A percentile compares a stretch with the other conserved stretches of the same genome.
phyloP scores from a whole-genome alignment of 441 rosid species.

The Croton laevigatus region DNA sequence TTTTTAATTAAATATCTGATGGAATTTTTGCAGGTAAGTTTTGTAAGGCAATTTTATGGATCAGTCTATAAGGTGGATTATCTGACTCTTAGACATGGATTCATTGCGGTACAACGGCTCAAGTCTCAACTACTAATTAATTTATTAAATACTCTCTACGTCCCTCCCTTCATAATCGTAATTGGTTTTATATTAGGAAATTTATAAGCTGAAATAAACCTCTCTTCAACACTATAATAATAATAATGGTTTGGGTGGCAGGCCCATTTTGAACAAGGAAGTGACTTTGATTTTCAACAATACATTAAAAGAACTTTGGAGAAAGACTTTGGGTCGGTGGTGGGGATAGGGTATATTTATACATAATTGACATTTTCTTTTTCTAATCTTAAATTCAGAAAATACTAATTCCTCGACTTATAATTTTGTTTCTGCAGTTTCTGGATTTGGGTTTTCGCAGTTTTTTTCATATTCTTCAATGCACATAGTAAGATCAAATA shows the following conservation, averaged over 20 bases:
- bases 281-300: slow-evolving; percentile 59
- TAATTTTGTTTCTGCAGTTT: background rate
- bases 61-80: slow-evolving; percentile 67
- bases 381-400: background rate
- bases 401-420: background rate
- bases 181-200: too few relatives aligned
- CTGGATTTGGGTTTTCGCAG: background rate
- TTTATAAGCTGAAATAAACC: too few relatives aligned
- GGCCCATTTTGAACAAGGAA: slow-evolving; percentile 64
- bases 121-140: too few relatives aligned
- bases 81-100: slow-evolving; percentile 67
- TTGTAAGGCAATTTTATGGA: slow-evolving; percentile 56
- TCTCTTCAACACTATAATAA: background rate
- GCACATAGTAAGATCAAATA: background rate
- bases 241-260: slow-evolving; percentile 9
- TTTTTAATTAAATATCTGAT: background rate
- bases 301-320: slow-evolving; percentile 69
- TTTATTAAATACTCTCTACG: too few relatives aligned
- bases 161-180: too few relatives aligned
- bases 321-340: slow-evolving; percentile 53
- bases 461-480: background rate
- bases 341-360: slow-evolving; percentile 49
- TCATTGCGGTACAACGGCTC: slow-evolving; percentile 42
- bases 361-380: background rate
- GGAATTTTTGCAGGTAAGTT: slow-evolving; percentile 35